Evolutionary conservation across 75 land plant genomes (phyloP).

Genomic region (Cryptomeria japonica): DNA sequence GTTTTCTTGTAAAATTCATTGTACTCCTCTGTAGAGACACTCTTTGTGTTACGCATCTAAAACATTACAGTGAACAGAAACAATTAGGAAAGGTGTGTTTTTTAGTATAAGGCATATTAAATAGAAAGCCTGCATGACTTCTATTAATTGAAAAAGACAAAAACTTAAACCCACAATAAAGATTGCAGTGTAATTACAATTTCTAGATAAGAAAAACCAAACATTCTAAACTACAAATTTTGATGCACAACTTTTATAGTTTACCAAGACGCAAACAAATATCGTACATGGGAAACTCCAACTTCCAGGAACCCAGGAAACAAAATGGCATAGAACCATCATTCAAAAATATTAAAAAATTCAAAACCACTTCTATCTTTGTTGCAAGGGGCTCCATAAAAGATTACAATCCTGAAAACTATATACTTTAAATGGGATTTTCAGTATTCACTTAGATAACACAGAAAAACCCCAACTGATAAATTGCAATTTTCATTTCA

Average conservation of each 20-base stretch:
- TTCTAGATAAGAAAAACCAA: not conserved
- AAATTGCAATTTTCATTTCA: not conserved
- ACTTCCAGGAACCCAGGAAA: not conserved
- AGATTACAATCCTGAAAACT: not conserved
- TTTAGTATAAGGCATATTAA: not conserved
- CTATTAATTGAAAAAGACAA: not conserved
- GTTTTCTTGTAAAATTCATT: constrained; percentile 93
- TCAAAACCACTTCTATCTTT: not conserved
- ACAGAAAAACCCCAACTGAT: not conserved
- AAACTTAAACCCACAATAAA: not conserved
- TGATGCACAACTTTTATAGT: not conserved
- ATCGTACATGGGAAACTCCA: not conserved
- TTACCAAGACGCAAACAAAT: not conserved
- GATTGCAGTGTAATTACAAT: not conserved
- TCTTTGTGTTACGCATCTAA: constrained; percentile 90
- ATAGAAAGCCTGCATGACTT: not conserved
- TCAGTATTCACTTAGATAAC: not conserved
- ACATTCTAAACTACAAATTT: too few relatives aligned
- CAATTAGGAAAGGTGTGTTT: not conserved
- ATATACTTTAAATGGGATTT: not conserved
- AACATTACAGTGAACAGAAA: not conserved
- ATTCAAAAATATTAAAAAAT: not conserved
- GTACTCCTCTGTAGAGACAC: constrained; percentile 90
- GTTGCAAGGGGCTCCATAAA: not conserved
- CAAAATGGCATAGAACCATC: not conserved